Evolutionary conservation across 352 stramenopile genomes (phyloP).

Genomic region (Pythium sp.): DNA sequence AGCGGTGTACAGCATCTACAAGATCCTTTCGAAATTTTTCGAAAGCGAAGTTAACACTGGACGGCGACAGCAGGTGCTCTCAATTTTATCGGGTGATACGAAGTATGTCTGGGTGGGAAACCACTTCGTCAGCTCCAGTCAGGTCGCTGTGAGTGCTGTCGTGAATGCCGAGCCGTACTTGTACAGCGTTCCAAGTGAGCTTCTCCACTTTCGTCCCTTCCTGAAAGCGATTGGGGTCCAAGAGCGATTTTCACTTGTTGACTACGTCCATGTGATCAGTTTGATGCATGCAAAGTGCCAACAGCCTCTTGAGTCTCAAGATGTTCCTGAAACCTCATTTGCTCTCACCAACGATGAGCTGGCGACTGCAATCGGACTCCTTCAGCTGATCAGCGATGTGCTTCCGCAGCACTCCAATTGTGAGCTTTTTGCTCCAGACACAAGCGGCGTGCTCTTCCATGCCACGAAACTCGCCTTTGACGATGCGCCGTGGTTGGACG

Average conservation of each 20-base stretch:
- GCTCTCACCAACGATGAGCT: conserved; percentile 46
- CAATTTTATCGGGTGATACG: conserved; percentile 34
- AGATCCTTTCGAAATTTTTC: conserved; percentile 53
- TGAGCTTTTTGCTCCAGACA: conserved; percentile 55
- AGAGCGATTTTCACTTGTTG: conserved; percentile 46
- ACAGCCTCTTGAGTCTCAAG: conserved; percentile 12
- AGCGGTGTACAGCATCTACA: conserved; percentile 61
- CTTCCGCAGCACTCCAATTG: conserved; percentile 51
- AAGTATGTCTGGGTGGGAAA: conserved; percentile 65
- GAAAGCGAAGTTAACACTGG: conserved; percentile 31
- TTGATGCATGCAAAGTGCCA: conserved; percentile 48
- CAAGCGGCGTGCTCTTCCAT: conserved; percentile 36
- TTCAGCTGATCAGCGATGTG: conserved; percentile 66
- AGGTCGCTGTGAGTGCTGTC: conserved; percentile 45
- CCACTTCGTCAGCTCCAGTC: conserved; percentile 45
- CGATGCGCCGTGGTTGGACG: conserved; percentile 68
- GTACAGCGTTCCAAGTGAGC: conserved; percentile 53
- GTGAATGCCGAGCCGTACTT: conserved; percentile 70
- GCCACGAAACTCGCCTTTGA: conserved; percentile 57
- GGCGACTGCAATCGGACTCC: conserved; percentile 50
- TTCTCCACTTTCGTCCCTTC: conserved; percentile 64
- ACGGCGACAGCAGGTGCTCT: conserved; percentile 28
- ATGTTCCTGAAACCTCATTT: conserved; percentile 7
- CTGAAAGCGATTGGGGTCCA: conserved; percentile 59
- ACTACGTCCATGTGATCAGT: conserved; percentile 61